phyloP scores from a whole-genome alignment of 768 basidiomycete species.

The Exidia glandulosa region DNA sequence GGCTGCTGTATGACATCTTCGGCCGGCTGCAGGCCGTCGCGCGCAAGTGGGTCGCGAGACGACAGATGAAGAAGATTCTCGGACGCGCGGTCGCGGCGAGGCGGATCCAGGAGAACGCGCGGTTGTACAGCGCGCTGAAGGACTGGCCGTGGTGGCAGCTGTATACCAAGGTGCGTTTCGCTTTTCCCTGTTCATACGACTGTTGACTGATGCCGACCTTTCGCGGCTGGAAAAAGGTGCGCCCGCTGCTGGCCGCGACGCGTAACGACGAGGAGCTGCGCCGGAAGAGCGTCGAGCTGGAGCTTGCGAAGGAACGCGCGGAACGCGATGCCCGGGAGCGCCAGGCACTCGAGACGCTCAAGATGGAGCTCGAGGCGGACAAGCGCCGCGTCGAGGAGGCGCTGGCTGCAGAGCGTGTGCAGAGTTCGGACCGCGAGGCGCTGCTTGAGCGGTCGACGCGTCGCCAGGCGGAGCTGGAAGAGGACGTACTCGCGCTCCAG shows the following conservation, averaged over 20 bases:
- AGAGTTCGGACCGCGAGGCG: conserved; percentile 73
- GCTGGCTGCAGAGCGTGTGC: conserved; percentile 69
- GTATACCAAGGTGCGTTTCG: conserved; percentile 65
- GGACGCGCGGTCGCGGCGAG: conserved; percentile 85
- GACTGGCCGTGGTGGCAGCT: conserved; percentile 99
- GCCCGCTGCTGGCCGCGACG: conserved; percentile 86
- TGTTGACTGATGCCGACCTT: conserved; percentile 1
- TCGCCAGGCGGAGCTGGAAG: conserved; percentile 75
- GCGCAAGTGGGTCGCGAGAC: conserved; percentile 72
- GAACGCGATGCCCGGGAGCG: conserved; percentile 79
- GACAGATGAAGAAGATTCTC: conserved; percentile 90
- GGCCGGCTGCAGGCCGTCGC: conserved; percentile 78
- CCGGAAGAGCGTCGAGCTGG: conserved; percentile 75
- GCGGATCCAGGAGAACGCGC: conserved; percentile 89
- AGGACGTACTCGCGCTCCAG: conserved; percentile 72
- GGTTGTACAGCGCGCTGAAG: conserved; percentile 77
- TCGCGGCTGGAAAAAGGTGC: conserved; percentile 42
- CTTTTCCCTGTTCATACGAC: not conserved
- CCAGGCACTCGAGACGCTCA: conserved; percentile 65
- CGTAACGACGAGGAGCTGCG: conserved; percentile 86
- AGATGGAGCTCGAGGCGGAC: conserved; percentile 73
- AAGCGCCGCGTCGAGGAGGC: conserved; percentile 74
- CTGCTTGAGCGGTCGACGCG: conserved; percentile 75
- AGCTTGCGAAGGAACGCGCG: conserved; percentile 69
- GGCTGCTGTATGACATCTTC: conserved; percentile 80